A percentile compares a stretch with the other conserved stretches of the same genome.
Conservation (phyloP, 805 yeast species). For the Grigorovia humatica region DNA sequence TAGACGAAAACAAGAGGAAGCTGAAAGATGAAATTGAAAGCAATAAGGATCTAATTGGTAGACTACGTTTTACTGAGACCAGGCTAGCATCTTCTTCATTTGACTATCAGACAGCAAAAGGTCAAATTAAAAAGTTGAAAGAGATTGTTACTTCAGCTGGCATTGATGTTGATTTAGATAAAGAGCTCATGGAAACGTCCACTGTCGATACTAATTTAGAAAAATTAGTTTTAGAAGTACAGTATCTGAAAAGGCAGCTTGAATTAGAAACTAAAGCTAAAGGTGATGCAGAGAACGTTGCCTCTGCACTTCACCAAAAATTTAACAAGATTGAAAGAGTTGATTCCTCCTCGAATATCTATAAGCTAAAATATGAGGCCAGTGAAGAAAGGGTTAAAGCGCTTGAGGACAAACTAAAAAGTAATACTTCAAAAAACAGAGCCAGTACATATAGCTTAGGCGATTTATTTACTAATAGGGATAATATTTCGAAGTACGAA, state of each 20-base stretch:
- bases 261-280: slow-evolving; percentile 44
- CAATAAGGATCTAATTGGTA: slow-evolving; percentile 41
- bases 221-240: slow-evolving; percentile 34
- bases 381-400: slow-evolving; percentile 36
- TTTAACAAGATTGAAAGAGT: slow-evolving; percentile 19
- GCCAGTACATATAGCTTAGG: slow-evolving; percentile 20
- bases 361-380: slow-evolving; percentile 37
- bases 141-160: slow-evolving; percentile 18
- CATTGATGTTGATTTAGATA: slow-evolving; percentile 21
- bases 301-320: slow-evolving; percentile 18
- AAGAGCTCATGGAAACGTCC: slow-evolving; percentile 10
- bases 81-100: slow-evolving; percentile 56
- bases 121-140: slow-evolving; percentile 33
- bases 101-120: slow-evolving; percentile 41
- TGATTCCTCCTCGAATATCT: slow-evolving; percentile 28
- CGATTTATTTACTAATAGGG: slow-evolving; percentile 21
- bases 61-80: slow-evolving; percentile 48
- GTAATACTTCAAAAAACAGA: slow-evolving; percentile 18
- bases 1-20: slow-evolving; percentile 42
- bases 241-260: slow-evolving; percentile 37
- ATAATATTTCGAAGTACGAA: slow-evolving; percentile 22
- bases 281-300: slow-evolving; percentile 39
- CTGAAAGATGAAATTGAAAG: slow-evolving; percentile 37
- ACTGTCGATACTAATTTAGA: slow-evolving; percentile 24
- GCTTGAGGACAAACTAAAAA: slow-evolving; percentile 30